phyloP scores from a whole-genome alignment of 176 grass and related monocot species.

The bread wheat (Triticum aestivum) region DNA sequence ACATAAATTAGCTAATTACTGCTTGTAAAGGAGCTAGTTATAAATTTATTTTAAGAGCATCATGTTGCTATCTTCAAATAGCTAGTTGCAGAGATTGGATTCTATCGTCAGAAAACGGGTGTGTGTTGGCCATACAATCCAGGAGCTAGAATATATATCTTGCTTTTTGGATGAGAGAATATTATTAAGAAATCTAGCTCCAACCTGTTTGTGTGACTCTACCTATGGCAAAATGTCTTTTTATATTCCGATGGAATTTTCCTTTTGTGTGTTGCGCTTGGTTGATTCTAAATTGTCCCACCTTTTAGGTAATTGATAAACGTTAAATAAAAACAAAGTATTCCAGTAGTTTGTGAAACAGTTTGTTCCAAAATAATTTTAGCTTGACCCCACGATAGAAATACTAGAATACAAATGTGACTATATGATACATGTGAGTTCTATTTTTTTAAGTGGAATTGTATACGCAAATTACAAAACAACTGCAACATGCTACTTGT shows the following conservation, averaged over 20 bases:
- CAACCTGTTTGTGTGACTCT: conserved; percentile 36
- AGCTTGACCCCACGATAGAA: neutral
- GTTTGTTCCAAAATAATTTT: neutral
- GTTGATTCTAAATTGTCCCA: conserved; percentile 4
- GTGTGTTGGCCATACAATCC: conserved; percentile 12
- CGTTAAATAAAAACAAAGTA: neutral
- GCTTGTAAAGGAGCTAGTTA: neutral
- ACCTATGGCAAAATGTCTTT: neutral
- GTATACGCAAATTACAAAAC: too few species aligned
- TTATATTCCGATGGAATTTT: neutral
- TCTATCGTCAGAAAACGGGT: conserved; percentile 27
- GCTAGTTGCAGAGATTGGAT: conserved; percentile 40
- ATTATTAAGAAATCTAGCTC: conserved; percentile 33
- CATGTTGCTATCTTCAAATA: conserved; percentile 27
- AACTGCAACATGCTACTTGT: too few species aligned
- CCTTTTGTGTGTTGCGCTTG: neutral
- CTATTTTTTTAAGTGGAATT: neutral
- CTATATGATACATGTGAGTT: neutral
- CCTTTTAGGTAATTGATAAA: neutral
- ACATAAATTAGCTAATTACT: neutral
- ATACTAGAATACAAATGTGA: neutral
- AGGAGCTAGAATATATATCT: conserved; percentile 41
- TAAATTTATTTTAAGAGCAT: conserved; percentile 21
- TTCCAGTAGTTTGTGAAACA: neutral
- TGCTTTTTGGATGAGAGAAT: conserved; percentile 35